A percentile compares a stretch with the other conserved stretches of the same genome.
Evolutionary conservation across 192 early-diverging fungal genomes (phyloP).

Genomic region (Mortierella alpina): DNA sequence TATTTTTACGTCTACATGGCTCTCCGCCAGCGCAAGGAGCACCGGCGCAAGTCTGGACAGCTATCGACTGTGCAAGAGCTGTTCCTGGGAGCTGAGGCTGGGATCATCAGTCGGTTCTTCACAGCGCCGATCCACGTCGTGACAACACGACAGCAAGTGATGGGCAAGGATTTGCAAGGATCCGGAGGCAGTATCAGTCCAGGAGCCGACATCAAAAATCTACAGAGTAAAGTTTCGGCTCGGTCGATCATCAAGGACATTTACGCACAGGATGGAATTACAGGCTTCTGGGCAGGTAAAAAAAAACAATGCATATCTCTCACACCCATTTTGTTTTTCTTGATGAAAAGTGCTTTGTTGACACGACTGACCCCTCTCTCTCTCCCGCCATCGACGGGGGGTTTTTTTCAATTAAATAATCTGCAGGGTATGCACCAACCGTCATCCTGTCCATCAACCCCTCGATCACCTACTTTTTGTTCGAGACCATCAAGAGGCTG

Average conservation of each 20-base stretch:
- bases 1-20: slow-evolving; percentile 64
- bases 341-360: no score
- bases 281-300: slow-evolving; percentile 59
- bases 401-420: no score
- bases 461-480: slow-evolving; percentile 64
- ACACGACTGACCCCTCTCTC: no score
- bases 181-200: not conserved
- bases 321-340: no score
- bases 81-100: slow-evolving; percentile 63
- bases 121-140: slow-evolving; percentile 63
- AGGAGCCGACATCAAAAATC: not conserved
- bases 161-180: slow-evolving; percentile 25
- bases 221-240: slow-evolving; percentile 27
- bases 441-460: slow-evolving; percentile 61
- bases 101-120: slow-evolving; percentile 59
- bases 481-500: slow-evolving; percentile 56
- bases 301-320: no score
- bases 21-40: slow-evolving; percentile 57
- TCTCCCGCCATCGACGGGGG: no score
- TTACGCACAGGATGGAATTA: slow-evolving; percentile 56
- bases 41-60: slow-evolving; percentile 49
- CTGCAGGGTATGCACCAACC: slow-evolving; percentile 52
- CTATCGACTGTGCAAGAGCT: slow-evolving; percentile 59
- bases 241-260: slow-evolving; percentile 50
- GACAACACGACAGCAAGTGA: slow-evolving; percentile 59